Conservation (phyloP, 257 asterid species). For the Galeopsis tetrahit region DNA sequence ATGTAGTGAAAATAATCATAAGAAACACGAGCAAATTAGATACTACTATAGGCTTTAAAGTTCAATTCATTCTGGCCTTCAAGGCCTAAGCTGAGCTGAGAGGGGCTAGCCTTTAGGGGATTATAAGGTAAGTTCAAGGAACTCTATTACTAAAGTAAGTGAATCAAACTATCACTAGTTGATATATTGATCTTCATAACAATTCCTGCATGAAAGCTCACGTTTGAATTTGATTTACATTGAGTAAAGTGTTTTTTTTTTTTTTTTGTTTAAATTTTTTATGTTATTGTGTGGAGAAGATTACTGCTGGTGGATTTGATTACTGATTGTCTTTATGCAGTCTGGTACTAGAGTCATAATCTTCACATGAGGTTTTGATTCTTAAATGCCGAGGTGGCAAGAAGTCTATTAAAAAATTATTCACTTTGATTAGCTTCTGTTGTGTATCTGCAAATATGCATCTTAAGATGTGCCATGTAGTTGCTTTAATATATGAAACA, state of each 20-base stretch:
- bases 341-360: conserved; percentile 7
- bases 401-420: conserved; percentile 1
- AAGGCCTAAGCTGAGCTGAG: conserved; percentile 23
- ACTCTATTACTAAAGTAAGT: conserved; percentile 1
- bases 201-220: conserved; percentile 13
- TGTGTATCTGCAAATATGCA: conserved; percentile 1
- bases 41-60: background rate
- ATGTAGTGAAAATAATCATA: conserved; percentile 5
- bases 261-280: conserved; percentile 1
- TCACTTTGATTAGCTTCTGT: conserved; percentile 23
- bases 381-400: conserved; percentile 14
- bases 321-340: conserved; percentile 19
- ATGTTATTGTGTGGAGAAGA: conserved; percentile 11
- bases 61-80: conserved; percentile 20
- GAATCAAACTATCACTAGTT: conserved; percentile 10
- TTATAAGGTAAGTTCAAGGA: conserved; percentile 14
- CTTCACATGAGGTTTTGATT: conserved; percentile 6
- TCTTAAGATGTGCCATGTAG: background rate
- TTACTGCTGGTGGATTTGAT: background rate
- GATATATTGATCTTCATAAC: conserved; percentile 2
- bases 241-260: conserved; percentile 1
- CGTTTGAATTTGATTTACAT: background rate
- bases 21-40: conserved; percentile 11
- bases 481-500: background rate
- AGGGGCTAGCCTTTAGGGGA: conserved; percentile 7